Evolutionary conservation across 352 stramenopile genomes (phyloP).

Genomic region (Pythium aquatile): DNA sequence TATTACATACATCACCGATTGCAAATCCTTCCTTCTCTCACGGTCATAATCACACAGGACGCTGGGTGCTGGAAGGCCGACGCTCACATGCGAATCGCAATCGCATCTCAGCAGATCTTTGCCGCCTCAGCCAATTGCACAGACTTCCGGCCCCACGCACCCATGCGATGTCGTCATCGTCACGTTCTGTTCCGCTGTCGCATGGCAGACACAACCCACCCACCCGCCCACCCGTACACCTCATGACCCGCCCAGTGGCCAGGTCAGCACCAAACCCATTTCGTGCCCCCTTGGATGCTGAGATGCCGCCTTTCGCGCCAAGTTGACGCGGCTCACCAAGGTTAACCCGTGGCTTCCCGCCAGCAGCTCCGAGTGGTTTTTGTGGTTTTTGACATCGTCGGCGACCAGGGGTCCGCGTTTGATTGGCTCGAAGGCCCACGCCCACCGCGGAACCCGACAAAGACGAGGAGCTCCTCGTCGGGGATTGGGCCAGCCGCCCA

Average conservation of each 20-base stretch:
- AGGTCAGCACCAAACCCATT: neutral
- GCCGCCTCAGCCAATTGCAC: neutral
- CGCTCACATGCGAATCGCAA: neutral
- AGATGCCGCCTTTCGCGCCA: neutral
- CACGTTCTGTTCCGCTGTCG: neutral
- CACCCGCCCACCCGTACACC: neutral
- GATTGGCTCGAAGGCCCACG: constrained; percentile 26
- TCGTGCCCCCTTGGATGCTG: neutral
- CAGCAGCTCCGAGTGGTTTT: constrained; percentile 19
- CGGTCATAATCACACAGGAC: neutral
- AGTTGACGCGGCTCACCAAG: neutral
- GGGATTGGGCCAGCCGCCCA: neutral
- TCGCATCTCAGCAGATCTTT: neutral
- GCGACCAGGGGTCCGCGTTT: constrained; percentile 14
- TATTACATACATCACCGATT: neutral
- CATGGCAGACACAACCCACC: neutral
- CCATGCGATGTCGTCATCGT: neutral
- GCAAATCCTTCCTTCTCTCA: neutral
- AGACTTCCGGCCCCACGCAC: neutral
- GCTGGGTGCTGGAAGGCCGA: neutral
- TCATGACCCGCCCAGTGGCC: neutral
- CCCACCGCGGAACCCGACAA: constrained; percentile 5
- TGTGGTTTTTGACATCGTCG: constrained; percentile 2
- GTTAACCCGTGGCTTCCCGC: neutral
- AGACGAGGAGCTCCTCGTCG: neutral